Percentiles rank a stretch among this genome's conserved stretches.
phyloP scores from a whole-genome alignment of 2,329 filamentous ascomycete species.

The Xylaria multiplex region DNA sequence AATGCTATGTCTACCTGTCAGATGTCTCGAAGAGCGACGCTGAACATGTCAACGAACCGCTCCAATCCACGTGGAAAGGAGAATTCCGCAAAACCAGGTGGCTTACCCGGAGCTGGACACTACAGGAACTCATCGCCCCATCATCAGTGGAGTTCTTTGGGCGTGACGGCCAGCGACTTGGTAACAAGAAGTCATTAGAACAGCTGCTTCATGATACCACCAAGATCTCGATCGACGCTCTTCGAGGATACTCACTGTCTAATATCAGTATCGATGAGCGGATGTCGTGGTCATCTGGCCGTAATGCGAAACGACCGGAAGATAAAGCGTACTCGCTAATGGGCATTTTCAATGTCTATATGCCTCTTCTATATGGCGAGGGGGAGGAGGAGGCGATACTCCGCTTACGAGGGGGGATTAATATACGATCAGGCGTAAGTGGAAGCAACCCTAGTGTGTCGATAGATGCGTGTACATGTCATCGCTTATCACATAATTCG shows the following conservation, averaged over 20 bases:
- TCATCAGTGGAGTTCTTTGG: slow-evolving; percentile 21
- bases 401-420: background rate
- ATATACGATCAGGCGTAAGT: background rate
- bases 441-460: no score
- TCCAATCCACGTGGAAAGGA: slow-evolving; percentile 7
- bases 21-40: slow-evolving; percentile 12
- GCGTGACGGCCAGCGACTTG: background rate
- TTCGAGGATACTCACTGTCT: background rate
- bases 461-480: no score
- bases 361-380: slow-evolving; percentile 14
- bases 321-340: slow-evolving; percentile 38
- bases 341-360: slow-evolving; percentile 30
- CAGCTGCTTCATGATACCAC: slow-evolving; percentile 8
- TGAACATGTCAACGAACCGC: background rate
- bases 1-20: slow-evolving; percentile 26
- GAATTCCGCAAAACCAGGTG: slow-evolving; percentile 4
- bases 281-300: slow-evolving; percentile 17
- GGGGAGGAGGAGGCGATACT: slow-evolving; percentile 2
- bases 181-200: slow-evolving; percentile 21
- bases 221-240: background rate
- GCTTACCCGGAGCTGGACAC: slow-evolving; percentile 14
- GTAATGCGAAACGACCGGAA: slow-evolving; percentile 34
- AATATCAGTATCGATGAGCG: slow-evolving; percentile 6
- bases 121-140: slow-evolving; percentile 25
- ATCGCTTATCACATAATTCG: no score